phyloP scores from a whole-genome alignment of 768 basidiomycete genomes.

The Ephemerocybe angulata region DNA sequence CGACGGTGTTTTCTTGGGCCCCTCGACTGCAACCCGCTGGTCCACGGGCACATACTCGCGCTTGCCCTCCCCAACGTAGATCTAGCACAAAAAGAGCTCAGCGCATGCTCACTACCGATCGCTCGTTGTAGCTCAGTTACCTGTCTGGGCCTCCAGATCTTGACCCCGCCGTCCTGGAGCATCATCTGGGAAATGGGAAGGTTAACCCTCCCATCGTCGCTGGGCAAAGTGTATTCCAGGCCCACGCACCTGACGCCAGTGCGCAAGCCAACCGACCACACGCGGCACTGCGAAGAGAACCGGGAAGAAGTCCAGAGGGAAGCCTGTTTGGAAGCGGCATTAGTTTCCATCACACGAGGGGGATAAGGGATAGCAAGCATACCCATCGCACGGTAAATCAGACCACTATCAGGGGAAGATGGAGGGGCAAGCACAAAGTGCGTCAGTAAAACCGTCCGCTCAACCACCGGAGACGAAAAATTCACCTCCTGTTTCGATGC shows the following conservation, averaged over 20 bases:
- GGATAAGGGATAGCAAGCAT: constrained; percentile 8
- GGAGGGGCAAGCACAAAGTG: constrained; percentile 1
- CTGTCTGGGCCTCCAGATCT: constrained; percentile 90
- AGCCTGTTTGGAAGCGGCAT: constrained; percentile 46
- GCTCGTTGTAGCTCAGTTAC: constrained; percentile 32
- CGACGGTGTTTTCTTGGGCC: constrained; percentile 56
- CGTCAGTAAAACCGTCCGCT: constrained; percentile 1
- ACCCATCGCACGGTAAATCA: constrained; percentile 94
- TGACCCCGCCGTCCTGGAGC: constrained; percentile 84
- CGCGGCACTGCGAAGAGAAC: constrained; percentile 90
- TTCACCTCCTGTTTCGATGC: constrained; percentile 51
- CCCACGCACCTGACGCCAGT: constrained; percentile 74
- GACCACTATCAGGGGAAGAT: constrained; percentile 46
- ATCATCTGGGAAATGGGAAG: constrained; percentile 60
- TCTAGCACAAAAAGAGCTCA: constrained; percentile 35
- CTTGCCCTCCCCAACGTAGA: constrained; percentile 73
- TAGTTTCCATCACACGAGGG: background rate
- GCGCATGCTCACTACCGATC: constrained; percentile 2
- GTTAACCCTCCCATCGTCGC: constrained; percentile 1
- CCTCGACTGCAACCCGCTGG: constrained; percentile 53
- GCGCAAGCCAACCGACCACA: constrained; percentile 90
- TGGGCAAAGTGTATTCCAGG: background rate
- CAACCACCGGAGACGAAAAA: constrained; percentile 9
- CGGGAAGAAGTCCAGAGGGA: constrained; percentile 93
- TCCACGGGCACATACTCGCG: constrained; percentile 72